phyloP scores from a whole-genome alignment of 179 eudicot species.

The Monotropa hypopitys region DNA sequence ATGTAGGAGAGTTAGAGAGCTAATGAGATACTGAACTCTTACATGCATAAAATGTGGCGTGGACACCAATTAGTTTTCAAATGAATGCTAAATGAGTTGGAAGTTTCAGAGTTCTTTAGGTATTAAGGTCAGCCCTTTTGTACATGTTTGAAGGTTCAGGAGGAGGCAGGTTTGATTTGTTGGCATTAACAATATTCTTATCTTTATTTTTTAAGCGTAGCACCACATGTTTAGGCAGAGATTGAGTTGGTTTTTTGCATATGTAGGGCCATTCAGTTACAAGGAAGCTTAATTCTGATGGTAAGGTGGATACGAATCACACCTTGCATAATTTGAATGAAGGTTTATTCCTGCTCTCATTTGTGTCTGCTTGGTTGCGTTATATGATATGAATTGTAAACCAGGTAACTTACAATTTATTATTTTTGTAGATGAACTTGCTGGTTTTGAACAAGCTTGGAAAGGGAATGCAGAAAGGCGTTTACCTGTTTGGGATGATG shows the following conservation, averaged over 20 bases:
- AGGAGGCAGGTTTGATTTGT: neutral
- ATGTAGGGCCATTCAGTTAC: constrained; percentile 63
- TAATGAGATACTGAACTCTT: no score
- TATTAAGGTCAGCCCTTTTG: no score
- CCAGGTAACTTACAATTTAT: neutral
- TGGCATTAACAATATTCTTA: neutral
- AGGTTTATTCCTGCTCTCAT: constrained; percentile 25
- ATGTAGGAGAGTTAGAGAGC: no score
- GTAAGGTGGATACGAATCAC: constrained; percentile 60
- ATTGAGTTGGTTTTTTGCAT: neutral
- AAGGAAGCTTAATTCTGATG: constrained; percentile 65
- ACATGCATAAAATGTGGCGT: no score
- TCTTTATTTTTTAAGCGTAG: neutral
- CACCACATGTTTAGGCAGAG: neutral
- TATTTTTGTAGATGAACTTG: constrained; percentile 46
- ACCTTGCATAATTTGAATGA: constrained; percentile 64
- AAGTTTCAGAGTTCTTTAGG: no score
- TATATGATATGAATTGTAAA: neutral
- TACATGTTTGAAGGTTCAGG: no score
- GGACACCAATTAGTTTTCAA: no score
- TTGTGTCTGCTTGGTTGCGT: neutral
- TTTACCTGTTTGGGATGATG: constrained; percentile 29
- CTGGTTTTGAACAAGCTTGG: constrained; percentile 56
- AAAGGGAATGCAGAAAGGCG: constrained; percentile 34
- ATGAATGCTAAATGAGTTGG: neutral